Evolutionary conservation across 2,329 filamentous ascomycete species (phyloP).

Genomic region (Rutstroemia sp.): DNA sequence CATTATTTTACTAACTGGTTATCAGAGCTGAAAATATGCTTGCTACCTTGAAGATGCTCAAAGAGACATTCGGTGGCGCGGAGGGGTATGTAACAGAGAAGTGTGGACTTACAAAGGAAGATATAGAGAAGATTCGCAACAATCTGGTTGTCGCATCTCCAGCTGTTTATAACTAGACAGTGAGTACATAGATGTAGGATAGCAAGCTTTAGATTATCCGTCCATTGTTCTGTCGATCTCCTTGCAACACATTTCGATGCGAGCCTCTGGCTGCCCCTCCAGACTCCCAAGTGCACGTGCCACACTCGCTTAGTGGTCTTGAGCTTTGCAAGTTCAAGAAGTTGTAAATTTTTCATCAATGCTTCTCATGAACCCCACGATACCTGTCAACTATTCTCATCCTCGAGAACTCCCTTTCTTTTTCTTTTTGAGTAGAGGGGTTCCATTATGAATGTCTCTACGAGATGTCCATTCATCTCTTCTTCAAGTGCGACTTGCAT

Average conservation of each 20-base stretch:
- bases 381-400: constrained; percentile 1
- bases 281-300: background rate
- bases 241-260: background rate
- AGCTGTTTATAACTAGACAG: constrained; percentile 9
- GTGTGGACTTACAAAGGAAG: constrained; percentile 49
- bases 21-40: constrained; percentile 42
- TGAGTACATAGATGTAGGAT: too few relatives aligned
- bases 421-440: background rate
- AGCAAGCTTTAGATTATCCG: background rate
- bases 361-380: constrained; percentile 5
- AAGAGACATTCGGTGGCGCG: constrained; percentile 52
- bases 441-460: constrained; percentile 23
- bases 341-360: constrained; percentile 1
- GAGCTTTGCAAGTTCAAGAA: background rate
- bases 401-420: background rate
- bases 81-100: constrained; percentile 54
- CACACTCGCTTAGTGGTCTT: background rate
- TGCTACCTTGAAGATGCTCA: constrained; percentile 45
- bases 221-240: background rate
- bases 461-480: constrained; percentile 21
- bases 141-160: constrained; percentile 37
- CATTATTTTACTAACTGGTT: constrained; percentile 4
- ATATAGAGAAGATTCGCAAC: constrained; percentile 44
- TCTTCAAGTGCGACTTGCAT: constrained; percentile 15
- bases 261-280: background rate